A percentile compares a stretch with the other conserved stretches of the same genome.
These are phyloP conservation scores for Chaetomiaceae sp. DNA, from an alignment of 2,329 filamentous ascomycete genomes.

Conservation along the genomic window DNA sequence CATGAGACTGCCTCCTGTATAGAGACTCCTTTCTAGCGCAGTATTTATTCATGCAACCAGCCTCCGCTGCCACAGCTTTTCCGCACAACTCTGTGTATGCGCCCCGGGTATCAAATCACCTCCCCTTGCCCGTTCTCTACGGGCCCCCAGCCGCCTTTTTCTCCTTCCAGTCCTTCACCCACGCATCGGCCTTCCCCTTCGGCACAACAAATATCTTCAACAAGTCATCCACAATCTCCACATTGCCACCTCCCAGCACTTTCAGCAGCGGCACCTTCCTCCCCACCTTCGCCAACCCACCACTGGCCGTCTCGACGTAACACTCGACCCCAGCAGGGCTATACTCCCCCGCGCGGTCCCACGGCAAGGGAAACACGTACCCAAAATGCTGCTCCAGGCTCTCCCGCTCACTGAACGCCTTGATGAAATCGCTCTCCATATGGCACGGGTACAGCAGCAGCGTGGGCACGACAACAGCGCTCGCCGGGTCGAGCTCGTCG, in stretches of 20 bases:
- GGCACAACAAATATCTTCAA: conserved; percentile 81
- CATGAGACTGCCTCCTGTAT: neutral
- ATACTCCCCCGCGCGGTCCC: conserved; percentile 71
- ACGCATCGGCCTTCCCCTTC: conserved; percentile 61
- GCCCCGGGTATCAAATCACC: conserved; percentile 3
- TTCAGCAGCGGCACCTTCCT: conserved; percentile 76
- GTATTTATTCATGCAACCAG: neutral
- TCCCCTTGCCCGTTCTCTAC: neutral
- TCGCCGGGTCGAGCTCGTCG: conserved; percentile 68
- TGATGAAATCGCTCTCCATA: conserved; percentile 84
- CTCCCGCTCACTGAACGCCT: conserved; percentile 75
- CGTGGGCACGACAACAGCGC: conserved; percentile 69
- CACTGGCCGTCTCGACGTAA: conserved; percentile 77
- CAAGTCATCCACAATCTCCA: conserved; percentile 83
- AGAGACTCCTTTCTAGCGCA: neutral
- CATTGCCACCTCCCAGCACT: conserved; percentile 68
- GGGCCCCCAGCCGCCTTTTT: conserved; percentile 55
- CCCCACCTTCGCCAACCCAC: conserved; percentile 83
- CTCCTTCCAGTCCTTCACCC: conserved; percentile 80
- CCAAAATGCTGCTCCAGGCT: conserved; percentile 70
- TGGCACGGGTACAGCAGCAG: conserved; percentile 81
- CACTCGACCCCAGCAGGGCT: conserved; percentile 66
- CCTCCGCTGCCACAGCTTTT: neutral
- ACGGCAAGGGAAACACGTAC: conserved; percentile 84
- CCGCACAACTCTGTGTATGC: neutral